Conservation (phyloP, 768 basidiomycete species). For the Boletus pseudo-olivaceus region DNA sequence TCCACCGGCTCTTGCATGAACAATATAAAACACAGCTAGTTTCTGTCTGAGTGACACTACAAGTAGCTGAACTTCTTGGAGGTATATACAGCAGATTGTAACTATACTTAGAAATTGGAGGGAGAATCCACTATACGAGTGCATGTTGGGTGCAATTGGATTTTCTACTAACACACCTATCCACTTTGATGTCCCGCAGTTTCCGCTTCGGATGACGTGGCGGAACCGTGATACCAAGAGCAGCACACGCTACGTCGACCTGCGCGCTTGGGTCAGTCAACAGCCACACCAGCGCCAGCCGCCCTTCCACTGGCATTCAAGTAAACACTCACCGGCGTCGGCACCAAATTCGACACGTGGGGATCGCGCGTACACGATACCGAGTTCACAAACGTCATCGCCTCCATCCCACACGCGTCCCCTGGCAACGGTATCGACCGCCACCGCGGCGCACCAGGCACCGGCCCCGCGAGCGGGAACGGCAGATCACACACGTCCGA, state of each 20-base stretch:
- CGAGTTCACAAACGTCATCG: background rate
- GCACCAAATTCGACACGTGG: background rate
- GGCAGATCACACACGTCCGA: background rate
- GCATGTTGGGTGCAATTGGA: too few relatives aligned
- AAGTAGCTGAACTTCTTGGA: too few relatives aligned
- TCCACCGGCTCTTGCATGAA: too few relatives aligned
- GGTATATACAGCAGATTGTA: too few relatives aligned
- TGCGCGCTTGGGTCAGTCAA: background rate
- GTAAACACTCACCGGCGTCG: conserved; percentile 10
- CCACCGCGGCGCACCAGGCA: conserved; percentile 26
- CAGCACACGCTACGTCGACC: background rate
- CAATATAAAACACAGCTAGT: too few relatives aligned
- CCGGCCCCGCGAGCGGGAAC: conserved; percentile 5
- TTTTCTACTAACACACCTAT: too few relatives aligned
- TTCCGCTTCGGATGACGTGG: conserved; percentile 17
- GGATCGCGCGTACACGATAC: background rate
- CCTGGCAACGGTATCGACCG: conserved; percentile 18
- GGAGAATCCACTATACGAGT: too few relatives aligned
- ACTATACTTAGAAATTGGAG: too few relatives aligned
- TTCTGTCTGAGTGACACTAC: too few relatives aligned
- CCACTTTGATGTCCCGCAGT: too few relatives aligned
- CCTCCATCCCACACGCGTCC: background rate
- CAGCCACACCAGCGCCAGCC: background rate
- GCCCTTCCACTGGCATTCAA: background rate
- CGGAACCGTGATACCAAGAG: conserved; percentile 6